These are phyloP conservation scores for Lachancea kluyveri DNA, from an alignment of 805 yeast genomes.

Conservation along the genomic window DNA sequence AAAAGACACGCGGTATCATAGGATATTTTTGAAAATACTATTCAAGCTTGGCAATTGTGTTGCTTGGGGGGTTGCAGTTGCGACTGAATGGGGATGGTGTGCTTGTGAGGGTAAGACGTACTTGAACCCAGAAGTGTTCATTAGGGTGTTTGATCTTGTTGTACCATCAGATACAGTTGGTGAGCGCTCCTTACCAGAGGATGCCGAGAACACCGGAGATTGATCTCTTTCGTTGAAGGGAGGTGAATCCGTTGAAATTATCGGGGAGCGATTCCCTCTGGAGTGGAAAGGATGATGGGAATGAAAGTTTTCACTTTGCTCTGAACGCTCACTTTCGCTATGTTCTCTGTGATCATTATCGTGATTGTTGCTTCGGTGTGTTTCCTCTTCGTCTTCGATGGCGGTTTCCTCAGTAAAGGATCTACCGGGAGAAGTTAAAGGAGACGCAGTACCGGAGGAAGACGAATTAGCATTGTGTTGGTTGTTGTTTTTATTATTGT, in stretches of 20 bases:
- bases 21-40: conserved; percentile 22
- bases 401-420: conserved; percentile 18
- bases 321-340: not conserved
- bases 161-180: conserved; percentile 8
- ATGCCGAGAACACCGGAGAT: conserved; percentile 11
- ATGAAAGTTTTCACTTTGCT: too few relatives aligned
- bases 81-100: conserved; percentile 5
- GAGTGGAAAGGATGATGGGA: too few relatives aligned
- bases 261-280: conserved; percentile 8
- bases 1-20: conserved; percentile 9
- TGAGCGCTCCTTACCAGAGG: conserved; percentile 7
- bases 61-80: conserved; percentile 6
- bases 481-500: too few relatives aligned
- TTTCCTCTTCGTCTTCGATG: conserved; percentile 20
- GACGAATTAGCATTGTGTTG: too few relatives aligned
- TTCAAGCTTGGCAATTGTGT: conserved; percentile 24
- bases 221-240: conserved; percentile 10
- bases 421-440: conserved; percentile 19
- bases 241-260: conserved; percentile 6
- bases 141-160: conserved; percentile 1
- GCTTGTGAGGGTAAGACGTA: conserved; percentile 3
- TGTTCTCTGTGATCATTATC: conserved; percentile 13
- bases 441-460: conserved; percentile 8
- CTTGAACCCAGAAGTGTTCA: conserved; percentile 2
- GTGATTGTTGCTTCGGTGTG: too few relatives aligned